These are phyloP conservation scores for Candida sojae DNA, from an alignment of 1,139 yeast genomes.

Conservation along the genomic window DNA sequence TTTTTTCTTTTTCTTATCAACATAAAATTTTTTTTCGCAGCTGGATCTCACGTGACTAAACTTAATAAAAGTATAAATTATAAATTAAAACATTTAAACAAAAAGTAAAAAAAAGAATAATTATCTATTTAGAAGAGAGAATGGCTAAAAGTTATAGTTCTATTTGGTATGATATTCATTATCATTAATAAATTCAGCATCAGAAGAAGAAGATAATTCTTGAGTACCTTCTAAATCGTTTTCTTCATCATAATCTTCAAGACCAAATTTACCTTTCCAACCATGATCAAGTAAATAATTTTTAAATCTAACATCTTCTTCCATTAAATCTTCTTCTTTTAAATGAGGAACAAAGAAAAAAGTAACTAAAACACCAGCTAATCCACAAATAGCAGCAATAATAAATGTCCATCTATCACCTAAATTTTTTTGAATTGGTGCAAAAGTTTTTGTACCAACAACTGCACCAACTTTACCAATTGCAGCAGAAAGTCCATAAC, in stretches of 20 bases:
- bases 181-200: constrained; percentile 1
- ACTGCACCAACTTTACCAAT: constrained; percentile 55
- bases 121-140: too few relatives aligned
- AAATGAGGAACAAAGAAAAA: constrained; percentile 67
- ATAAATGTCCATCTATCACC: constrained; percentile 46
- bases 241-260: constrained; percentile 24
- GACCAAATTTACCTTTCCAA: constrained; percentile 65
- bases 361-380: constrained; percentile 64
- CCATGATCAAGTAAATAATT: constrained; percentile 64
- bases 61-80: too few relatives aligned
- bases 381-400: constrained; percentile 70
- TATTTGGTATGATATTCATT: background rate
- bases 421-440: constrained; percentile 39
- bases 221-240: constrained; percentile 14
- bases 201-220: constrained; percentile 5
- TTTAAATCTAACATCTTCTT: constrained; percentile 64
- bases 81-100: too few relatives aligned
- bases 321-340: constrained; percentile 64
- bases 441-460: constrained; percentile 46
- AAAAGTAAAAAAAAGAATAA: too few relatives aligned
- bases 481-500: constrained; percentile 50
- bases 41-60: too few relatives aligned
- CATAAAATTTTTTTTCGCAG: too few relatives aligned
- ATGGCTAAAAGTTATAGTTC: background rate
- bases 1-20: too few relatives aligned